Base-by-base conservation (phyloP, 768 basidiomycete genomes). In the Cystofilobasidium capitatum region DNA sequence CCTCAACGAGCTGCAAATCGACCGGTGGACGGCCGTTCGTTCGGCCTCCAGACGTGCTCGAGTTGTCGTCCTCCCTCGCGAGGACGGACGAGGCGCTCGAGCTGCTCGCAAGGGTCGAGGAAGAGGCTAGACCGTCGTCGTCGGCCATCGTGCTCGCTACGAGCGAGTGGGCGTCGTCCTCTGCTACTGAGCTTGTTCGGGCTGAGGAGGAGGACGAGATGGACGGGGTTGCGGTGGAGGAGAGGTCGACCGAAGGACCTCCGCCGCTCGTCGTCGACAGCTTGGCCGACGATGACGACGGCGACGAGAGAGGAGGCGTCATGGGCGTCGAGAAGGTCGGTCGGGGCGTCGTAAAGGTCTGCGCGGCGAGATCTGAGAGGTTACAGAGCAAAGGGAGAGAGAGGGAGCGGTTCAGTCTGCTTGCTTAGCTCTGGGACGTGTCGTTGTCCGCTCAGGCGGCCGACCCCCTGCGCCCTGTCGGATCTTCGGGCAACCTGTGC, bases 1-100 rank as follows among this genome's bases (percentile, higher is more conserved):
- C 68, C 33, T 69, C 68, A 1, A 69, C 68, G 29, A 69, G 58
- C 58, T 69, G 68, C 24, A 37, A 8, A 33, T 68, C 66, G 35
- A 49, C 65, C 12, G 33, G 24, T 12, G 49, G 47, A 10, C 36
- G 33, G 33, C 16, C 62, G 37, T 3, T 37, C 35, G 22, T 33
- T 29, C 63, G 16, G 49, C 42, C 61, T 61, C 24, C 29, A 12
- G 26, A 26, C 5, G n/a, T 17, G 36, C 39, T 40, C 24, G 0
- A 16, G 37, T 13, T 22, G n/a, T 37, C 51, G 26, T 49, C 29
- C n/a, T 49, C 35, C 33, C 31, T 31, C 36, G 33, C 24, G 1
- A 29, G 36, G 22, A 31, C 47, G 0, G 7, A 54, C 13, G 45
- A 35, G 31, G 14, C 17, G 44, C 44, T 31, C 1, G 33, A 5